Conservation (phyloP, 306 rosid species). For the Cotoneaster glaucophyllus region DNA sequence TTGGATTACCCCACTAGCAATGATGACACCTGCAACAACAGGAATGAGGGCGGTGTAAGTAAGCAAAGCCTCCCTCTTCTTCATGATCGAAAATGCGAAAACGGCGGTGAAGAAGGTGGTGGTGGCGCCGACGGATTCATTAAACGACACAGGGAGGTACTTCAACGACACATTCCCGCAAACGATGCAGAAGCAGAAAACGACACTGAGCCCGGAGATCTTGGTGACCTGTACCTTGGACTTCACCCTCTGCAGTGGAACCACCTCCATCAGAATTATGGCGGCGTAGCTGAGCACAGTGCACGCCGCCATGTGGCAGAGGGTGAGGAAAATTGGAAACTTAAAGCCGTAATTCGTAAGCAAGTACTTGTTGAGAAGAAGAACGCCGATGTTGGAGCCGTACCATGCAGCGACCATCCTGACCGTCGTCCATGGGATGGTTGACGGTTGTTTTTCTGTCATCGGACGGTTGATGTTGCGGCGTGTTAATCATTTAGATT, state of each 20-base stretch:
- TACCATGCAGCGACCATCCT: slow-evolving; percentile 19
- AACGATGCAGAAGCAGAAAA: slow-evolving; percentile 23
- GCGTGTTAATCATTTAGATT: not conserved
- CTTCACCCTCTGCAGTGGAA: slow-evolving; percentile 7
- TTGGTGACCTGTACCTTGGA: slow-evolving; percentile 13
- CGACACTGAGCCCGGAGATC: slow-evolving; percentile 17
- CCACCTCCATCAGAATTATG: slow-evolving; percentile 5
- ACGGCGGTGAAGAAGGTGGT: slow-evolving; percentile 20
- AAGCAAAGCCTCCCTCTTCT: slow-evolving; percentile 15
- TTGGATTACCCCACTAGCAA: slow-evolving; percentile 19
- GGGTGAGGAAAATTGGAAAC: slow-evolving; percentile 19
- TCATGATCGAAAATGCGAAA: slow-evolving; percentile 8
- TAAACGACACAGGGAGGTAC: slow-evolving; percentile 23
- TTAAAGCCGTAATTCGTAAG: slow-evolving; percentile 23
- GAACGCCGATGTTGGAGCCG: slow-evolving; percentile 25
- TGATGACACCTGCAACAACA: slow-evolving; percentile 20
- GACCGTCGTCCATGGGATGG: not conserved
- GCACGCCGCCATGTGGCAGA: slow-evolving; percentile 23
- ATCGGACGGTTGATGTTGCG: not conserved
- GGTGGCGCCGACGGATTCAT: slow-evolving; percentile 17
- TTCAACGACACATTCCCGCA: slow-evolving; percentile 19
- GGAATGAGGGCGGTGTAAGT: slow-evolving; percentile 14
- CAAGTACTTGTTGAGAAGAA: slow-evolving; percentile 20
- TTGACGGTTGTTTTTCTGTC: not conserved
- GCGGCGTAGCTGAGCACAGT: slow-evolving; percentile 12